Conservation (phyloP, 768 basidiomycete genomes). For the Lactarius sanguifluus region DNA sequence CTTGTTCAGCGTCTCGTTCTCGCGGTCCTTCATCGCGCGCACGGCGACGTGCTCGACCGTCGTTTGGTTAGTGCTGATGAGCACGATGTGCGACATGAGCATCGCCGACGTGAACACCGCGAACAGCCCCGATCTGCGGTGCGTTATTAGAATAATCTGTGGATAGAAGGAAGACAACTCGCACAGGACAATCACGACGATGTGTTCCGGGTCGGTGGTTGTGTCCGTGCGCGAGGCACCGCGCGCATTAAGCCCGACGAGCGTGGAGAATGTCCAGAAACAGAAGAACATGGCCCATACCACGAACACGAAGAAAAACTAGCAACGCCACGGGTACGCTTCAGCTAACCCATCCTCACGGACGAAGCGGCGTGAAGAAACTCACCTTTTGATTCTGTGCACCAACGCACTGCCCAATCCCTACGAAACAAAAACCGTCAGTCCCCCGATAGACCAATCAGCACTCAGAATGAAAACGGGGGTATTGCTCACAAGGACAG, state of each 20-base stretch:
- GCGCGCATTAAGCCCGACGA: slow-evolving; percentile 53
- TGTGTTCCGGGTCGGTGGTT: slow-evolving; percentile 61
- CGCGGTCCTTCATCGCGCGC: slow-evolving; percentile 62
- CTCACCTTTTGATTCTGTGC: slow-evolving; percentile 85
- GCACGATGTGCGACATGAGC: slow-evolving; percentile 53
- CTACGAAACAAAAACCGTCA: slow-evolving; percentile 38
- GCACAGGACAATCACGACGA: slow-evolving; percentile 74
- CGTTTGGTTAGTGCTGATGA: slow-evolving; percentile 65
- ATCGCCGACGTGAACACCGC: slow-evolving; percentile 65
- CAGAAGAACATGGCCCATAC: slow-evolving; percentile 61
- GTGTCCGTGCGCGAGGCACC: slow-evolving; percentile 31
- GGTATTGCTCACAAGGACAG: slow-evolving; percentile 67
- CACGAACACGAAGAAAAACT: slow-evolving; percentile 87
- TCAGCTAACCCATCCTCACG: neutral
- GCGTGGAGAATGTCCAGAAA: slow-evolving; percentile 60
- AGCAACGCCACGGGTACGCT: neutral
- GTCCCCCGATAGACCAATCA: neutral
- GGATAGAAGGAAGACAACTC: slow-evolving; percentile 34
- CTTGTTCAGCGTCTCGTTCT: slow-evolving; percentile 48
- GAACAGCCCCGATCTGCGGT: slow-evolving; percentile 65
- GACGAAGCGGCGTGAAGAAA: neutral
- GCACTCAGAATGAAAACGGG: neutral
- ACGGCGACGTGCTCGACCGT: slow-evolving; percentile 77
- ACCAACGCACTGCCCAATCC: slow-evolving; percentile 95
- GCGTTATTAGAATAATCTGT: neutral